A percentile compares a stretch with the other conserved stretches of the same genome.
Evolutionary conservation across 768 basidiomycete genomes (phyloP).

Genomic region (Mycena alexandri): DNA sequence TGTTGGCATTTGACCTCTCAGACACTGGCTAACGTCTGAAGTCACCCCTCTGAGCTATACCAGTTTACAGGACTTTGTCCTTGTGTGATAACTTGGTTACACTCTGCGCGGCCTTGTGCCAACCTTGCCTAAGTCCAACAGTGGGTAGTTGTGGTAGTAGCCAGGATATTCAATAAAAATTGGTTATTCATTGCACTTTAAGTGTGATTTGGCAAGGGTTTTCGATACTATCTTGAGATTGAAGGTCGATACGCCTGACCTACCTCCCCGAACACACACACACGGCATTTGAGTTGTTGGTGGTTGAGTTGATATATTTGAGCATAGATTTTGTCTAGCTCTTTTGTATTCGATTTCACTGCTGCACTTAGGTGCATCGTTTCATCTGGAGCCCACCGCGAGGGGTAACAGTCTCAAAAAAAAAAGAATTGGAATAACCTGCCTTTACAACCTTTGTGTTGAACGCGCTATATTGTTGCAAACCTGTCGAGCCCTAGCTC

Average conservation of each 20-base stretch:
- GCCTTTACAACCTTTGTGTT: constrained; percentile 1
- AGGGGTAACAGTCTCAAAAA: constrained; percentile 5
- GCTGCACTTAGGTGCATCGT: constrained; percentile 9
- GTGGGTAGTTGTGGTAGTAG: too few species aligned
- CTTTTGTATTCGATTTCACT: constrained; percentile 9
- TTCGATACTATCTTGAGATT: not conserved
- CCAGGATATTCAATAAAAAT: too few species aligned
- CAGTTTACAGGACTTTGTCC: not conserved
- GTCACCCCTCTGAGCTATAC: not conserved
- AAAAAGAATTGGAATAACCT: not conserved
- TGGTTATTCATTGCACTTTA: too few species aligned
- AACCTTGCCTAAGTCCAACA: not conserved
- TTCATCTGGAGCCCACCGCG: not conserved
- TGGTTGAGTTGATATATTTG: not conserved
- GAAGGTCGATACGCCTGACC: not conserved
- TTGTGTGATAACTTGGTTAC: constrained; percentile 4
- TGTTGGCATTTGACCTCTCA: constrained; percentile 9
- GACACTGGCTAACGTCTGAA: constrained; percentile 1
- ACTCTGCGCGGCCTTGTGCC: not conserved
- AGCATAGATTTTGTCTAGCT: not conserved
- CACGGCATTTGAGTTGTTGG: not conserved
- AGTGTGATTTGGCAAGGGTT: not conserved
- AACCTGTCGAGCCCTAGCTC: constrained; percentile 4
- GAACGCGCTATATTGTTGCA: not conserved
- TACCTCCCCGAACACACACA: not conserved